Conservation (phyloP, 2,329 filamentous ascomycete genomes). For the Hyphodiscus sp. region DNA sequence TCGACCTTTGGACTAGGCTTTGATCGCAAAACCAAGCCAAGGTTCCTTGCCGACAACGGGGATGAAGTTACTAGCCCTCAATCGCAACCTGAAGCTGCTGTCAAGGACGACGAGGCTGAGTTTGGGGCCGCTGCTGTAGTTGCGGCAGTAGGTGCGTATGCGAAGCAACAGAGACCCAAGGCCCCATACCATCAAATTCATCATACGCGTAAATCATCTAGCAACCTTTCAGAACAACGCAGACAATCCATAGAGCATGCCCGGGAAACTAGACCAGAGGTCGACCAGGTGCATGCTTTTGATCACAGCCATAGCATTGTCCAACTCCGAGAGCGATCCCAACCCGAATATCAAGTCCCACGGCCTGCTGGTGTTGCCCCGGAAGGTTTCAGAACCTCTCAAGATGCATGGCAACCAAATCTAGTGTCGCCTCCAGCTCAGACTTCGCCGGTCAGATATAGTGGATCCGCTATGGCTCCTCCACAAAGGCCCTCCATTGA, state of each 20-base stretch:
- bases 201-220: background rate
- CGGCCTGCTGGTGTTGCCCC: background rate
- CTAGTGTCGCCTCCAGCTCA: slow-evolving; percentile 3
- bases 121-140: background rate
- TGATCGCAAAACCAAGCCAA: slow-evolving; percentile 24
- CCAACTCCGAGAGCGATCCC: background rate
- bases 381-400: slow-evolving; percentile 8
- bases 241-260: background rate
- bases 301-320: slow-evolving; percentile 4
- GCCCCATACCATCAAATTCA: background rate
- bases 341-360: background rate
- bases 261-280: background rate
- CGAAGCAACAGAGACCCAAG: background rate
- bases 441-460: slow-evolving; percentile 4
- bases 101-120: slow-evolving; percentile 1
- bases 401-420: slow-evolving; percentile 22
- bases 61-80: slow-evolving; percentile 13
- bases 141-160: background rate
- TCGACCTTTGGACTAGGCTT: slow-evolving; percentile 48
- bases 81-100: slow-evolving; percentile 1
- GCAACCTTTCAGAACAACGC: background rate
- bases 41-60: slow-evolving; percentile 23
- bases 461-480: slow-evolving; percentile 7
- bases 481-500: slow-evolving; percentile 5
- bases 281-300: slow-evolving; percentile 7